A percentile compares a stretch with the other conserved stretches of the same genome.
Evolutionary conservation across 768 basidiomycete species (phyloP).

Genomic region (Boletus rubescentipes): DNA sequence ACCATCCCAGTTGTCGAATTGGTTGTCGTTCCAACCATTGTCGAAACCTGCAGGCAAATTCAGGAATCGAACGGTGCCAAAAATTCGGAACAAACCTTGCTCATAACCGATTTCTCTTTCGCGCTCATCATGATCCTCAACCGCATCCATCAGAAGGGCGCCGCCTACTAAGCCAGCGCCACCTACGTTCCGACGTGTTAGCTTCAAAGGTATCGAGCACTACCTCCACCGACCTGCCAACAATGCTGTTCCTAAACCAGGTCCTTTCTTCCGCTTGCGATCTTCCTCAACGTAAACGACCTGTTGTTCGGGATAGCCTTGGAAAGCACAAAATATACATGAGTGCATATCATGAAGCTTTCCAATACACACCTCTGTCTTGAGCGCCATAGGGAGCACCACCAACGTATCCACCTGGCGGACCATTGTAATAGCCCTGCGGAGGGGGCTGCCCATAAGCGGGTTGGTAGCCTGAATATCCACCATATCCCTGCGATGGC

Average conservation of each 20-base stretch:
- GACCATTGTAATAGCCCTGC: slow-evolving; percentile 17
- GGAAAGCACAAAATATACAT: slow-evolving; percentile 3
- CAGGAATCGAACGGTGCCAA: neutral
- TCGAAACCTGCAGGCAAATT: slow-evolving; percentile 31
- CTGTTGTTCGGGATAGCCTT: slow-evolving; percentile 33
- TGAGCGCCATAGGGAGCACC: slow-evolving; percentile 11
- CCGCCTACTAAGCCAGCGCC: slow-evolving; percentile 71
- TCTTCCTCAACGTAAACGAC: slow-evolving; percentile 39
- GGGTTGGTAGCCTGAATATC: slow-evolving; percentile 17
- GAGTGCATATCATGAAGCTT: neutral
- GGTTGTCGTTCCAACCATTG: slow-evolving; percentile 21
- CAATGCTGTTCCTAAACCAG: slow-evolving; percentile 49
- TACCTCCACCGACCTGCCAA: slow-evolving; percentile 40
- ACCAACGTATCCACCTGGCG: slow-evolving; percentile 15
- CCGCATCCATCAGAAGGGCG: slow-evolving; percentile 48
- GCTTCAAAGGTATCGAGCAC: neutral
- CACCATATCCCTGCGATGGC: slow-evolving; percentile 23
- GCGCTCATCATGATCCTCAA: slow-evolving; percentile 43
- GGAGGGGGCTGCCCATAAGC: slow-evolving; percentile 3
- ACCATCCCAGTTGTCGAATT: neutral
- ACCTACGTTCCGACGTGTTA: slow-evolving; percentile 33
- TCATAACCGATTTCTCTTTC: slow-evolving; percentile 35
- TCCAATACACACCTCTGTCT: slow-evolving; percentile 22
- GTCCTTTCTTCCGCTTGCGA: slow-evolving; percentile 42
- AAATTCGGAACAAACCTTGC: slow-evolving; percentile 29